Base-by-base conservation (phyloP, 192 early-diverging fungal genomes). In the Podila horticola region DNA sequence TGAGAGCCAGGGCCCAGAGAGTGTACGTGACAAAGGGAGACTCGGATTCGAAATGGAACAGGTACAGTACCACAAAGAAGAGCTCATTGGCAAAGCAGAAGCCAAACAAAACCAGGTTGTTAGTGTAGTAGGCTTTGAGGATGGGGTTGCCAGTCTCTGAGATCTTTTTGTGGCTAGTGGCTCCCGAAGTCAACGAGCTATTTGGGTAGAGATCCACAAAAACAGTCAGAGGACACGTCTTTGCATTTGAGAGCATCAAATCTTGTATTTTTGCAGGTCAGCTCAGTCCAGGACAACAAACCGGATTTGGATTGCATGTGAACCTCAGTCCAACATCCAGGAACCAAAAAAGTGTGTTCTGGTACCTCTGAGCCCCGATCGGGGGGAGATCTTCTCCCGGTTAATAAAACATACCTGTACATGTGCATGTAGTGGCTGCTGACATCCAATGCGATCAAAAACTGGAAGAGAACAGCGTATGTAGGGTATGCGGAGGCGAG, bases 361-460 rank as follows among this genome's bases (percentile, higher is more conserved):
- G 12, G 41, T 13, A 17, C 41, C 15, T 13, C 41, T 41, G 12
- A 17, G 41, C 22, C 22, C 52, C 48, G 64, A 74, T 68, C 26
- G 66, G 51, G 19, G 26, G 60, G 36, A 20, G 8, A 29, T 10
- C 17, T 26, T 15, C n/a, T 62, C 50, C 36, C 12, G 11, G 60
- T 71, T 22, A 48, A 58, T 41, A 63, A 22, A 17, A 5, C 75
- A 81, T 85, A 93, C 92, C 93, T 90, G 85, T 97, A 97, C 97
- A 99, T 99, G 59, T 99, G 98, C 91, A 98, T 94, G 75, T 99
- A 99, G 82, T 99, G 98, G 71, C 94, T 95, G 71, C 93, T 94
- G 38, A 99, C 90, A 73, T 99, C 98, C 58, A 99, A 89, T 3
- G 95, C 90, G 66, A 97, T 95, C 55, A 99, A 87, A 55, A 95